These are phyloP conservation scores for Kwoniella dejecticola DNA, from an alignment of 768 basidiomycete species.

Conservation along the genomic window DNA sequence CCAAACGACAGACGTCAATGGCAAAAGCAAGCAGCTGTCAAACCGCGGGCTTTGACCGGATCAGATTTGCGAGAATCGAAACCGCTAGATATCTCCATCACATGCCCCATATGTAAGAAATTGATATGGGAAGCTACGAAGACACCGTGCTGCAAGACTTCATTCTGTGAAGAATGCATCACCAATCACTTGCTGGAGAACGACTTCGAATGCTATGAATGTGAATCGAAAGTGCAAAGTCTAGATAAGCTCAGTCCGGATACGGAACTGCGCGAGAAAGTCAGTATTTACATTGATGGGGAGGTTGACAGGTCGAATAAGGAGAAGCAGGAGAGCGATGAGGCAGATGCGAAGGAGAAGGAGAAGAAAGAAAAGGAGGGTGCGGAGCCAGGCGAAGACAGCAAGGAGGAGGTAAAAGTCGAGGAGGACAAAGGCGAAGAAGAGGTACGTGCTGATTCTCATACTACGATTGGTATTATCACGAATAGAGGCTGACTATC, in stretches of 20 bases:
- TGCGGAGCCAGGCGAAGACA: slow-evolving; percentile 61
- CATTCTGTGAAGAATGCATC: slow-evolving; percentile 97
- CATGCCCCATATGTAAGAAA: slow-evolving; percentile 89
- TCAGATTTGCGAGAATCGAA: slow-evolving; percentile 81
- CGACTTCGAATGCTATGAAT: slow-evolving; percentile 91
- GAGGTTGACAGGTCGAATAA: slow-evolving; percentile 55
- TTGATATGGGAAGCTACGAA: slow-evolving; percentile 91
- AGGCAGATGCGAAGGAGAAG: slow-evolving; percentile 2
- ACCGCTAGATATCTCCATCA: slow-evolving; percentile 74
- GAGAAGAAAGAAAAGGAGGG: slow-evolving; percentile 18
- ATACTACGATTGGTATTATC: neutral
- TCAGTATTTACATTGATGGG: slow-evolving; percentile 76
- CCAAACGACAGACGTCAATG: slow-evolving; percentile 87
- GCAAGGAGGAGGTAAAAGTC: slow-evolving; percentile 60
- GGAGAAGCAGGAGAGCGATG: slow-evolving; percentile 39
- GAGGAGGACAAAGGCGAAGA: slow-evolving; percentile 57
- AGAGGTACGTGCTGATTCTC: slow-evolving; percentile 29
- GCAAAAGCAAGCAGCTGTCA: slow-evolving; percentile 72
- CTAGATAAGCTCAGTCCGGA: slow-evolving; percentile 83
- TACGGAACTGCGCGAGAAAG: slow-evolving; percentile 74
- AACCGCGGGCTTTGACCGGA: slow-evolving; percentile 76
- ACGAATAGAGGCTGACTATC: too few relatives aligned
- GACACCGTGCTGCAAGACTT: slow-evolving; percentile 88
- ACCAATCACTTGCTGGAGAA: slow-evolving; percentile 90
- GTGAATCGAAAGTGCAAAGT: slow-evolving; percentile 81